Evolutionary conservation across 768 basidiomycete species (phyloP), one percentile per base, ranked within the genome.

Genomic region (Nidularia pulvinata): DNA sequence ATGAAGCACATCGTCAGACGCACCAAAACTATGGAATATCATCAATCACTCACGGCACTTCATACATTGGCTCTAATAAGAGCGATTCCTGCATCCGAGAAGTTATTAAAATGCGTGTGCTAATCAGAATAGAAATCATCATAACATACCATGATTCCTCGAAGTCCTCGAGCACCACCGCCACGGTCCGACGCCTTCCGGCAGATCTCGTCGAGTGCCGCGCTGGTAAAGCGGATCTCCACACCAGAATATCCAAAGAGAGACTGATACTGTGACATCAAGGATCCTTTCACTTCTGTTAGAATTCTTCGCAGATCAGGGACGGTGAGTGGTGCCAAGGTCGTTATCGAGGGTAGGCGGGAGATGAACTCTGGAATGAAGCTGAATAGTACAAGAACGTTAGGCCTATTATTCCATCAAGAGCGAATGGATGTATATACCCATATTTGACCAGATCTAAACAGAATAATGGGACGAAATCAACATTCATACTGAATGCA

Each of bases 301-400:
- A 98, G 79, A 54, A 98, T 92, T n/a, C 88, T 83, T 30, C 93
- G 83, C 14, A 98, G 78, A 68, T 98, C 96, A 9, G 82, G 65
- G 7, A 89, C 80, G 5, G 90, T 88, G 2, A 98, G 78, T 5
- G 91, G 88, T 5, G 88, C 69, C 5, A 98, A 80, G 1, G 93
- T 85, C 4, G 95, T 91, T 35, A 95, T 79, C n/a, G 93, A 88
- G 4, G 95, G 95, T n/a, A 97, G 71, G 32, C 96, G 89, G 14
- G 91, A 93, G 49, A 96, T 82, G 61, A 98, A 98, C 71, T 98
- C 95, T 22, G 95, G 95, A 54, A 98, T 98, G 57, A 97, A 91
- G 3, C 91, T 90, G 54, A 6, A 46, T 33, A 32, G 16, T 5
- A 48, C 36, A 25, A 52, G 34, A 59, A 52, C n/a, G 48, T 47